A percentile compares a stretch with the other conserved stretches of the same genome.
Conservation (phyloP, 129 eudicot genomes). For the Flaveria ramosissima region DNA sequence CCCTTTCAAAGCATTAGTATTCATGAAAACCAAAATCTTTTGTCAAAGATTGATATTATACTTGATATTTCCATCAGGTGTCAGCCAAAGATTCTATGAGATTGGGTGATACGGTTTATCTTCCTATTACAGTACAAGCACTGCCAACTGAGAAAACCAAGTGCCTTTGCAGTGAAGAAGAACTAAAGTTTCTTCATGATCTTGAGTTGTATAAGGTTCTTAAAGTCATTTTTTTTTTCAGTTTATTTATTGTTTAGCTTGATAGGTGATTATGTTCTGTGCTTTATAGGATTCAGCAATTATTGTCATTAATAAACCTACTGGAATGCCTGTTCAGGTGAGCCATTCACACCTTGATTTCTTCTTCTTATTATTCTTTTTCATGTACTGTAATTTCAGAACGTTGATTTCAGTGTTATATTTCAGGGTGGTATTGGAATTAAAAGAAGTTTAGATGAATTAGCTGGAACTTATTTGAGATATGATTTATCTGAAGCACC, state of each 20-base stretch:
- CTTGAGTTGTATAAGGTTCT: slow-evolving; percentile 87
- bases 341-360: slow-evolving; percentile 7
- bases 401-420: slow-evolving; percentile 8
- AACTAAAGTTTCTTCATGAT: slow-evolving; percentile 62
- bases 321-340: slow-evolving; percentile 99
- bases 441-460: slow-evolving; percentile 79
- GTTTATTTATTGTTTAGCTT: neutral
- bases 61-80: slow-evolving; percentile 48
- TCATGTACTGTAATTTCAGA: neutral
- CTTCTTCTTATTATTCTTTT: neutral
- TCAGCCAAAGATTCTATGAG: slow-evolving; percentile 78
- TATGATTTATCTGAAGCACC: slow-evolving; percentile 75
- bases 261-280: neutral
- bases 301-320: slow-evolving; percentile 91
- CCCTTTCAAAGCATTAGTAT: too few relatives aligned
- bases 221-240: neutral
- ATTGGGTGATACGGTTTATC: slow-evolving; percentile 75
- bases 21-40: too few relatives aligned
- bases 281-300: slow-evolving; percentile 74
- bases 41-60: neutral
- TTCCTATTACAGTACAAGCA: slow-evolving; percentile 68
- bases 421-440: slow-evolving; percentile 94
- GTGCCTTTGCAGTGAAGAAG: slow-evolving; percentile 52
- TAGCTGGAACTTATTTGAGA: slow-evolving; percentile 80
- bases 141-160: slow-evolving; percentile 43